Evolutionary conservation across 768 basidiomycete genomes (phyloP).

Genomic region (Macrocybe gigantea): DNA sequence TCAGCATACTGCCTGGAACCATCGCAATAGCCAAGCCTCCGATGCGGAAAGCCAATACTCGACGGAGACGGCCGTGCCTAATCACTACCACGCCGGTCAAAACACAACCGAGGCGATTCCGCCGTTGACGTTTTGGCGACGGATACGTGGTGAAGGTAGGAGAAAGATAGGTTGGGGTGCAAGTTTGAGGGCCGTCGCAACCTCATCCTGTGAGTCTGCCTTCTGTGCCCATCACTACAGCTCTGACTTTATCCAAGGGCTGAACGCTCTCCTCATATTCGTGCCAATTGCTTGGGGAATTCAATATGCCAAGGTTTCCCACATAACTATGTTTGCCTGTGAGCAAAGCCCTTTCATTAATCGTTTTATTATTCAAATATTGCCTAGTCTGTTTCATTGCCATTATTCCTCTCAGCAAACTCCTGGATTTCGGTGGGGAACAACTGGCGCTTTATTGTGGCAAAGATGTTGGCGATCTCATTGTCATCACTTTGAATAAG

Average conservation of each 20-base stretch:
- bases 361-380: conserved; percentile 1
- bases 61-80: conserved; percentile 4
- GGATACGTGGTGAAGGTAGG: conserved; percentile 16
- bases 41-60: conserved; percentile 15
- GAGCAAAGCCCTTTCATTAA: conserved; percentile 12
- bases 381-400: conserved; percentile 39
- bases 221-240: neutral
- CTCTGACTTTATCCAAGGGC: conserved; percentile 16
- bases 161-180: conserved; percentile 19
- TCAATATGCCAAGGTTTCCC: conserved; percentile 21
- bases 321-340: conserved; percentile 19
- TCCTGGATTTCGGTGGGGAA: conserved; percentile 47
- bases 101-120: conserved; percentile 6
- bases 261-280: conserved; percentile 34
- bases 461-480: conserved; percentile 41
- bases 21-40: too few species aligned
- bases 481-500: conserved; percentile 23
- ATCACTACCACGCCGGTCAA: neutral
- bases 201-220: conserved; percentile 26
- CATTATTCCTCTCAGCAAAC: conserved; percentile 43
- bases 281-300: conserved; percentile 38
- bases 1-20: too few species aligned
- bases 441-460: conserved; percentile 46
- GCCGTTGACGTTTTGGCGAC: conserved; percentile 15
- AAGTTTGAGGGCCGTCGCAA: conserved; percentile 27